These are phyloP conservation scores for Euphorbia schlechtendalii DNA, from an alignment of 441 rosid genomes.

Conservation along the genomic window DNA sequence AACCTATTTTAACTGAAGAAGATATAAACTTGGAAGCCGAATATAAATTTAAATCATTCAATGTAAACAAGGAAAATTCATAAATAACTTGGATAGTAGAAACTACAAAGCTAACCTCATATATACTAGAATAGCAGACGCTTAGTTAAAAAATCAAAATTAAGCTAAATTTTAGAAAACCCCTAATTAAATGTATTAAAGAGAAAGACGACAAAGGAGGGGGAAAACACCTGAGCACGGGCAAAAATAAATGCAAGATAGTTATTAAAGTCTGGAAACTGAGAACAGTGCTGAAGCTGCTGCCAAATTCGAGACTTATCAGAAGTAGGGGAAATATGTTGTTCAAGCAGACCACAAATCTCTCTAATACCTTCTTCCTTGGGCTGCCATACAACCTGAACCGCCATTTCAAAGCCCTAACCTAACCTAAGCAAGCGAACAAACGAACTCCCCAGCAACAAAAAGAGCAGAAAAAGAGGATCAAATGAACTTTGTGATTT, in stretches of 20 bases:
- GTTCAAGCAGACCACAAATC: slow-evolving; percentile 78
- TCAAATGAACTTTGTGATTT: too few species aligned
- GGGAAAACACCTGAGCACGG: slow-evolving; percentile 57
- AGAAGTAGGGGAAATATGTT: slow-evolving; percentile 86
- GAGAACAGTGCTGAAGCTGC: slow-evolving; percentile 84
- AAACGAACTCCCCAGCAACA: too few species aligned
- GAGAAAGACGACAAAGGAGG: slow-evolving; percentile 6
- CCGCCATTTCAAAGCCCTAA: background rate
- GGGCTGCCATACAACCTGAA: slow-evolving; percentile 55
- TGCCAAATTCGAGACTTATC: slow-evolving; percentile 96
- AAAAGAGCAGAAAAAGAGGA: too few species aligned
- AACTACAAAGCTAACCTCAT: background rate
- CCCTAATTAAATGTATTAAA: slow-evolving; percentile 4
- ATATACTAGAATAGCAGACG: too few species aligned
- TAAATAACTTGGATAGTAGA: background rate
- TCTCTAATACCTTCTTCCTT: slow-evolving; percentile 71
- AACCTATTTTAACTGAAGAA: background rate
- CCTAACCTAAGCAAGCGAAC: too few species aligned
- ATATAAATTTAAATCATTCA: background rate
- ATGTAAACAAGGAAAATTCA: background rate
- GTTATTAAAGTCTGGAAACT: slow-evolving; percentile 91
- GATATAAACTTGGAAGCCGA: too few species aligned
- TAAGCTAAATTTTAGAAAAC: background rate
- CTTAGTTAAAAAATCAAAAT: background rate
- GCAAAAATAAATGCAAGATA: slow-evolving; percentile 88